phyloP scores from a whole-genome alignment of 2,329 filamentous ascomycete genomes.

The Pyrenophora graminea region DNA sequence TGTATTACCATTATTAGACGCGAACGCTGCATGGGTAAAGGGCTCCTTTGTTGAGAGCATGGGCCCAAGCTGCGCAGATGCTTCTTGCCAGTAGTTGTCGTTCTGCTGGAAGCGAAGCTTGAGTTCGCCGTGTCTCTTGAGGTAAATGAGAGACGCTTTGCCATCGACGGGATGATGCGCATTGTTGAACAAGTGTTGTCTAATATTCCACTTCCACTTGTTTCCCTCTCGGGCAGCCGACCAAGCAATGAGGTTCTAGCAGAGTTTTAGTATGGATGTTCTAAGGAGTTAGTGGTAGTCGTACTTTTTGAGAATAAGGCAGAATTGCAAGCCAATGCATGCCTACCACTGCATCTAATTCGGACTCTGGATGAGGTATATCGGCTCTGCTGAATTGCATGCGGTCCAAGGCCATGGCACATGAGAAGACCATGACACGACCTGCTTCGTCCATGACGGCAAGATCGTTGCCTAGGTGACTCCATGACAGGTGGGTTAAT shows the following conservation, averaged over 20 bases:
- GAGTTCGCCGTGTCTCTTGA: constrained; percentile 74
- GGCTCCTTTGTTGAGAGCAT: constrained; percentile 63
- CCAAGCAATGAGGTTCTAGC: constrained; percentile 44
- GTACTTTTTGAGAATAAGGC: constrained; percentile 48
- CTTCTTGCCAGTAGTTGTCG: constrained; percentile 72
- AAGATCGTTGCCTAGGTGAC: constrained; percentile 74
- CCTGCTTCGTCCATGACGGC: constrained; percentile 82
- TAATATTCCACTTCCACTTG: constrained; percentile 71
- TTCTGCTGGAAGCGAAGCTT: constrained; percentile 78
- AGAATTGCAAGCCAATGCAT: constrained; percentile 74
- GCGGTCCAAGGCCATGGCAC: constrained; percentile 73
- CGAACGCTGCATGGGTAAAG: constrained; percentile 49
- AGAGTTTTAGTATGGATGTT: constrained; percentile 5
- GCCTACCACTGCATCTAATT: constrained; percentile 78
- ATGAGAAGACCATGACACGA: constrained; percentile 73
- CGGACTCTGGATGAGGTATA: constrained; percentile 71
- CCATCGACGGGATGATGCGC: constrained; percentile 73
- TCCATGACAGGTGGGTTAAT: constrained; percentile 83
- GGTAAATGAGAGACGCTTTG: constrained; percentile 75
- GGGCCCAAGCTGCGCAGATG: constrained; percentile 73
- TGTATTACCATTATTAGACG: constrained; percentile 74
- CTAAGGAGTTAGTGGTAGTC: neutral
- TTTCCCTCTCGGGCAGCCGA: constrained; percentile 47
- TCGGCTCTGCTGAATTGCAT: constrained; percentile 66
- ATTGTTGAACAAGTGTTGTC: constrained; percentile 67